A percentile compares a stretch with the other conserved stretches of the same genome.
Evolutionary conservation across 148 eudicot species (phyloP).

Genomic region (Rhododendron kiyosumense): DNA sequence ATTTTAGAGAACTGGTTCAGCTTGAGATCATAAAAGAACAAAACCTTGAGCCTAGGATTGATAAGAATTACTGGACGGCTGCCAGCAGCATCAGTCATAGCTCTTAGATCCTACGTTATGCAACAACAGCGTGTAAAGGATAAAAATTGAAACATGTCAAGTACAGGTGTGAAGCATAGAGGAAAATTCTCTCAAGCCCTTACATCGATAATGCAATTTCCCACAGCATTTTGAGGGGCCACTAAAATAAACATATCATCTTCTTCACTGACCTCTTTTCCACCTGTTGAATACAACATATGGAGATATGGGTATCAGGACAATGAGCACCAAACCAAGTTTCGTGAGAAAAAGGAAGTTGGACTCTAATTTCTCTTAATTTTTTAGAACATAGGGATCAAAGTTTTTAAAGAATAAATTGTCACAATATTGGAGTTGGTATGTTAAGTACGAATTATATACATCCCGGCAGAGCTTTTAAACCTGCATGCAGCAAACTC

Average conservation of each 20-base stretch:
- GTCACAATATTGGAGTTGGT: background rate
- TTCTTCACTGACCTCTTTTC: conserved; percentile 73
- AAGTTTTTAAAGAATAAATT: background rate
- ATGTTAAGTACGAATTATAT: background rate
- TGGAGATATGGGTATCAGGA: conserved; percentile 3
- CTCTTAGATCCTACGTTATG: conserved; percentile 68
- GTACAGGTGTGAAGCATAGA: background rate
- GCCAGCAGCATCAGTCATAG: conserved; percentile 99
- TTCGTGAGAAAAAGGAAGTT: background rate
- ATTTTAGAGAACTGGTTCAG: background rate
- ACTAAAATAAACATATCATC: conserved; percentile 94
- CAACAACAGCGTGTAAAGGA: conserved; percentile 10
- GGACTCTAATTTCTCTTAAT: background rate
- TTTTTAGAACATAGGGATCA: background rate
- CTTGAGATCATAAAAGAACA: conserved; percentile 13
- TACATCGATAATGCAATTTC: conserved; percentile 94
- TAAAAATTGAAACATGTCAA: background rate
- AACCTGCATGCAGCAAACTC: background rate
- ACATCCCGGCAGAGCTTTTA: background rate
- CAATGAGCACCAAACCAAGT: conserved; percentile 3
- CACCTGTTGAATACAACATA: conserved; percentile 43
- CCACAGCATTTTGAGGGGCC: conserved; percentile 99
- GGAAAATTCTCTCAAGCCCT: conserved; percentile 18
- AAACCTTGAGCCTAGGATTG: conserved; percentile 92
- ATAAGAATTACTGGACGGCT: conserved; percentile 86